These are phyloP conservation scores for Penicilliopsis zonata DNA, from an alignment of 495 filamentous ascomycete genomes.

Conservation along the genomic window DNA sequence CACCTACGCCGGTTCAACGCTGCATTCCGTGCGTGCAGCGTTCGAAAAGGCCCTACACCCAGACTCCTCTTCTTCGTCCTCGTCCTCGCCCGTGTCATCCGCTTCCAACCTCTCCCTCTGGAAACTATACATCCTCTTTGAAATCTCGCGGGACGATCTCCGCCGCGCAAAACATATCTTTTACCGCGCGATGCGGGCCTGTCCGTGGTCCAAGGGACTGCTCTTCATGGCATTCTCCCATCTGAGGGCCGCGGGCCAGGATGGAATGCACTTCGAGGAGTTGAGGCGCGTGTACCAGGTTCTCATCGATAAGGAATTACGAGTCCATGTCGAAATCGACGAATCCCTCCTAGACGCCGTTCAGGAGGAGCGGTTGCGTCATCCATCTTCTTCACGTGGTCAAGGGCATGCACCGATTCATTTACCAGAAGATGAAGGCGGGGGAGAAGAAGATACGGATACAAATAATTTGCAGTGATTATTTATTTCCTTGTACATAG, in stretches of 20 bases:
- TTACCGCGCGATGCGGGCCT: slow-evolving; percentile 40
- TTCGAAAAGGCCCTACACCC: slow-evolving; percentile 60
- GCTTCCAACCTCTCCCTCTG: slow-evolving; percentile 43
- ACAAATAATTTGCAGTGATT: no score
- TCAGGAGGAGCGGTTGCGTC: no score
- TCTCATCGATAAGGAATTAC: slow-evolving; percentile 39
- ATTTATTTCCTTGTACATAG: no score
- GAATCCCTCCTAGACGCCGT: slow-evolving; percentile 12
- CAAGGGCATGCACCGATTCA: no score
- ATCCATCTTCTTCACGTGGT: no score
- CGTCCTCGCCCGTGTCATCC: slow-evolving; percentile 21
- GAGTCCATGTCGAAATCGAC: slow-evolving; percentile 34
- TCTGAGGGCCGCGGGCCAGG: slow-evolving; percentile 14
- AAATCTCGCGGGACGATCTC: slow-evolving; percentile 21
- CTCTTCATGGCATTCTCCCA: slow-evolving; percentile 50
- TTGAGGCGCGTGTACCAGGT: slow-evolving; percentile 34
- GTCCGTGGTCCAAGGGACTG: slow-evolving; percentile 67
- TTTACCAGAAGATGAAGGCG: no score
- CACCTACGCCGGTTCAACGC: slow-evolving; percentile 35
- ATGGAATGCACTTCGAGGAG: slow-evolving; percentile 27
- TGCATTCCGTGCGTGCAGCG: slow-evolving; percentile 47
- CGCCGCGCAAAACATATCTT: slow-evolving; percentile 35
- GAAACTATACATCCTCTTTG: slow-evolving; percentile 54
- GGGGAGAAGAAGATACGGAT: no score
- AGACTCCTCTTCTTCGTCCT: slow-evolving; percentile 21